phyloP scores from a whole-genome alignment of 2,329 filamentous ascomycete species.

The Penicillium occitanis region DNA sequence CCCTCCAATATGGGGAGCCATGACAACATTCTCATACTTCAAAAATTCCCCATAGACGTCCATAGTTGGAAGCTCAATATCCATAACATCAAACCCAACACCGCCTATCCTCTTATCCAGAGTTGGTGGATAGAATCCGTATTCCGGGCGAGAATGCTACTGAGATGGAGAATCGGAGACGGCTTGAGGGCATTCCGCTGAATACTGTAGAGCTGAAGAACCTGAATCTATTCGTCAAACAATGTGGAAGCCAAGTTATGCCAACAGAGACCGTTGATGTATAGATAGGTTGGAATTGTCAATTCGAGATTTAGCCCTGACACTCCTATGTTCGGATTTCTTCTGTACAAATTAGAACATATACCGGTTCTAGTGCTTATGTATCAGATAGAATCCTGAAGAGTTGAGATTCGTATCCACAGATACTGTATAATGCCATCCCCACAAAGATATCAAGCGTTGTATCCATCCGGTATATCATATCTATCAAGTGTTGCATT shows the following conservation, averaged over 20 bases:
- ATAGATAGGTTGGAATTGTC: background rate
- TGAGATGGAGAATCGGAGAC: conserved; percentile 3
- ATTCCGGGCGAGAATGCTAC: conserved; percentile 12
- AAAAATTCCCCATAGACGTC: conserved; percentile 35
- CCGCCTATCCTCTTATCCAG: conserved; percentile 35
- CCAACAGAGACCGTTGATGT: background rate
- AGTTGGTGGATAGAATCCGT: background rate
- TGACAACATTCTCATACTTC: conserved; percentile 31
- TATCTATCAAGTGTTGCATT: background rate
- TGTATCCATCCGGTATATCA: background rate
- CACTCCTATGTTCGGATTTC: background rate
- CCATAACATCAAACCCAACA: conserved; percentile 39
- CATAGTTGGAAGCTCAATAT: conserved; percentile 36
- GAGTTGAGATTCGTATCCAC: background rate
- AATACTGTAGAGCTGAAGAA: background rate
- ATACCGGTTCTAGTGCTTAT: background rate
- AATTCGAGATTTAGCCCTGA: background rate
- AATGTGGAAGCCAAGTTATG: conserved; percentile 6
- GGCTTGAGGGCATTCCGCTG: conserved; percentile 6
- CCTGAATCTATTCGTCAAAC: conserved; percentile 3
- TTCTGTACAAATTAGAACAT: background rate
- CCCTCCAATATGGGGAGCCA: conserved; percentile 48
- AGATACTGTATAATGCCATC: background rate
- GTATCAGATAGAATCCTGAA: background rate
- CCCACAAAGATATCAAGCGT: background rate